phyloP scores from a whole-genome alignment of 1,284 basidiomycete species.

The Leccinum angustisporum region DNA sequence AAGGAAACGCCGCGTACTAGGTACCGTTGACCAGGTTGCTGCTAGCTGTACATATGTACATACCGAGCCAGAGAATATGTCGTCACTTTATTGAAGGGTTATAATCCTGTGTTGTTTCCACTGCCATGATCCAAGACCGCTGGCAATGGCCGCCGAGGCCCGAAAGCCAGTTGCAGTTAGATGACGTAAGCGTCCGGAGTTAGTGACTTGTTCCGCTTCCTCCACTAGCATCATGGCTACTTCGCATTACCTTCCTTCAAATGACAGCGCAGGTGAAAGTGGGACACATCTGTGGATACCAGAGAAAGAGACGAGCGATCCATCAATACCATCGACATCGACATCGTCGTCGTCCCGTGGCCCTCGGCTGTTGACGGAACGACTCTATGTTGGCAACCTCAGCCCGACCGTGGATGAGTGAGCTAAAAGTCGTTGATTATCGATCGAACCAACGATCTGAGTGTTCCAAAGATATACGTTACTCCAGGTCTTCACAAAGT shows the following conservation, averaged over 20 bases:
- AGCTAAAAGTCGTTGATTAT: constrained; percentile 32
- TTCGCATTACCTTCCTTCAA: neutral
- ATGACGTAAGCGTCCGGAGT: constrained; percentile 16
- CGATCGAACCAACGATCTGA: constrained; percentile 13
- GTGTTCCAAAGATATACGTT: constrained; percentile 67
- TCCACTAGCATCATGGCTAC: constrained; percentile 15
- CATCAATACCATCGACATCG: neutral
- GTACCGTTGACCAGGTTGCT: neutral
- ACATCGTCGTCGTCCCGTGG: constrained; percentile 27
- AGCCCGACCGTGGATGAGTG: constrained; percentile 88
- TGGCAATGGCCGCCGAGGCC: no score
- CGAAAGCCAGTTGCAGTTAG: neutral
- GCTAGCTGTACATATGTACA: neutral
- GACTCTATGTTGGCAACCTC: constrained; percentile 92
- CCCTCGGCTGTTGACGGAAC: constrained; percentile 50
- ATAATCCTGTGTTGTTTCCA: no score
- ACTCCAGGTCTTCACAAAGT: constrained; percentile 87
- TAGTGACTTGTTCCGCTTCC: neutral
- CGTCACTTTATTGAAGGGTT: neutral
- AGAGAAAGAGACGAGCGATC: constrained; percentile 28
- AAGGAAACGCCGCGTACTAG: constrained; percentile 1
- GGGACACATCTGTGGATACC: constrained; percentile 34
- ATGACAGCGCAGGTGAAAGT: constrained; percentile 10
- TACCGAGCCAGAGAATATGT: neutral
- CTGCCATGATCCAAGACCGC: no score